Evolutionary conservation across 148 eudicot species (phyloP).

Genomic region (Spergularia marina): DNA sequence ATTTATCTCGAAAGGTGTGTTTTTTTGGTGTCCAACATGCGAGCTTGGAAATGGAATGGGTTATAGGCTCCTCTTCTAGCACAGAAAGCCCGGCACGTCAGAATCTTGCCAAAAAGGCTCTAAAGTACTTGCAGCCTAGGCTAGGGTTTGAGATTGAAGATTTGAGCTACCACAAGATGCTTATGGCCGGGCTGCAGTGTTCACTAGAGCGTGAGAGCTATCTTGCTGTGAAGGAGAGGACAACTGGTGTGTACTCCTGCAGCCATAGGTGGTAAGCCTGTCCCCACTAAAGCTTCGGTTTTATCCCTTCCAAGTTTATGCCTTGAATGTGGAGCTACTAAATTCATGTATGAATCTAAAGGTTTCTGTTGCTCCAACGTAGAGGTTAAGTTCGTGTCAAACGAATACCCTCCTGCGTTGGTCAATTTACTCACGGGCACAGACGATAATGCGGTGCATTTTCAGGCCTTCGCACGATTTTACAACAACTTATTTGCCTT

Average conservation of each 20-base stretch:
- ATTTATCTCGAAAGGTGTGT: too few relatives aligned
- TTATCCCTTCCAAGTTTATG: background rate
- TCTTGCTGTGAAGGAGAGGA: background rate
- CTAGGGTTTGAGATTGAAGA: too few relatives aligned
- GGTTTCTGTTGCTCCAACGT: background rate
- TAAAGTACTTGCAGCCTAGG: too few relatives aligned
- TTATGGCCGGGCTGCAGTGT: too few relatives aligned
- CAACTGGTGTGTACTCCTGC: background rate
- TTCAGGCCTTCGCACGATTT: background rate
- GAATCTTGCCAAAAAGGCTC: too few relatives aligned
- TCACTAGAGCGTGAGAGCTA: background rate
- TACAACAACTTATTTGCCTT: slow-evolving; percentile 5
- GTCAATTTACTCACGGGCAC: background rate
- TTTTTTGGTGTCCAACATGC: too few relatives aligned
- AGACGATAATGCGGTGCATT: background rate
- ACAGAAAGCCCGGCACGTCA: too few relatives aligned
- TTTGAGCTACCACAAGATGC: too few relatives aligned
- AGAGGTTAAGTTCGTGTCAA: background rate
- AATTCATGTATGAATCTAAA: background rate
- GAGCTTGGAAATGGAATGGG: too few relatives aligned
- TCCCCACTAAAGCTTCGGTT: background rate
- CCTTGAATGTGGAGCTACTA: background rate
- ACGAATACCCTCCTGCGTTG: background rate
- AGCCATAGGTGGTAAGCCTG: background rate
- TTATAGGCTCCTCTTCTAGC: too few relatives aligned